Conservation (phyloP, 257 asterid genomes). For the Agastache rugosa region DNA sequence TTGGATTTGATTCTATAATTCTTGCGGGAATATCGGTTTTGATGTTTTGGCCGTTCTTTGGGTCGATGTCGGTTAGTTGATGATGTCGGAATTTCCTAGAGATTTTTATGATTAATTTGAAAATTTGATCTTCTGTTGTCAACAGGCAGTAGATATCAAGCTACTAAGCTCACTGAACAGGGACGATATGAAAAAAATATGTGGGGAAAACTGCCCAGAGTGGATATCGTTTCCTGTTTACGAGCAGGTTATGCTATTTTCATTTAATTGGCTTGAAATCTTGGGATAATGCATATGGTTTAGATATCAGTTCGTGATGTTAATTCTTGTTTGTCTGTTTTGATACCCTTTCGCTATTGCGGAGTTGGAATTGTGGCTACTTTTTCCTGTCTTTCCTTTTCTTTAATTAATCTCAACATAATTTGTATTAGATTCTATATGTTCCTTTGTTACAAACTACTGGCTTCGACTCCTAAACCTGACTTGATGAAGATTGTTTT, state of each 20-base stretch:
- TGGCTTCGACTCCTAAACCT: neutral
- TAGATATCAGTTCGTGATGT: constrained; percentile 2
- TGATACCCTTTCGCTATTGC: neutral
- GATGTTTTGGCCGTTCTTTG: constrained; percentile 1
- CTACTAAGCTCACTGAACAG: constrained; percentile 77
- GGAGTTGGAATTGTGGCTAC: constrained; percentile 2
- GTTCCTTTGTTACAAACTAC: neutral
- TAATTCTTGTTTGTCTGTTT: constrained; percentile 10
- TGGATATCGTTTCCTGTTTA: constrained; percentile 97
- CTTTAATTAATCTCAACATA: neutral
- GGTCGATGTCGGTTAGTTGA: constrained; percentile 12
- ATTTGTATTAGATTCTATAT: neutral
- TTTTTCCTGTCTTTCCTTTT: neutral
- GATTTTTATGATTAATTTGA: neutral
- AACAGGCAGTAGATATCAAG: constrained; percentile 91
- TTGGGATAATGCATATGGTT: constrained; percentile 16
- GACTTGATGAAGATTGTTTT: constrained; percentile 19
- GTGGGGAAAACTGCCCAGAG: constrained; percentile 94
- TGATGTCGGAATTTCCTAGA: neutral
- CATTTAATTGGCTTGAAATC: constrained; percentile 6
- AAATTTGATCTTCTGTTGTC: constrained; percentile 35
- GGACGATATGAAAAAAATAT: constrained; percentile 84
- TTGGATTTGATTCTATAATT: neutral
- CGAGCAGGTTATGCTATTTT: constrained; percentile 70
- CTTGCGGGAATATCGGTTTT: constrained; percentile 1